Conservation (phyloP, 1,284 basidiomycete genomes). For the Inonotus obliquus region DNA sequence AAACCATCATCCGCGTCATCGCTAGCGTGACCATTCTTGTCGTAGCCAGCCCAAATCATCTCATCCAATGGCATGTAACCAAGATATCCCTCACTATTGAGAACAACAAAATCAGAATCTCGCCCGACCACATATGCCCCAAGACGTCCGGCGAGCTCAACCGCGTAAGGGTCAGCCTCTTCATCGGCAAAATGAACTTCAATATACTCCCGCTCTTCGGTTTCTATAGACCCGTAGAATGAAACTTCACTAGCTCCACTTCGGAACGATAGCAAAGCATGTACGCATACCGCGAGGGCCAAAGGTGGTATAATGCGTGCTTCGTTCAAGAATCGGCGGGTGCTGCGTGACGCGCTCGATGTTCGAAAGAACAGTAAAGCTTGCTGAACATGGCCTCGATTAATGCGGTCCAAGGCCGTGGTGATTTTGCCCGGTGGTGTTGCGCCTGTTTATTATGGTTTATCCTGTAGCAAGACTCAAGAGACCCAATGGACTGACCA, state of each 20-base stretch:
- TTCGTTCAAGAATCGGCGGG: slow-evolving; percentile 66
- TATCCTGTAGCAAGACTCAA: neutral
- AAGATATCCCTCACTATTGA: slow-evolving; percentile 65
- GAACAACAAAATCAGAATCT: slow-evolving; percentile 81
- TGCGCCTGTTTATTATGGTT: slow-evolving; percentile 46
- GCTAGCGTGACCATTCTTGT: slow-evolving; percentile 26
- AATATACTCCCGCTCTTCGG: slow-evolving; percentile 30
- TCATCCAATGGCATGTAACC: slow-evolving; percentile 83
- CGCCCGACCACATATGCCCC: slow-evolving; percentile 73
- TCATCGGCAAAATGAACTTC: slow-evolving; percentile 73
- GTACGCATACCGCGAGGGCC: slow-evolving; percentile 54
- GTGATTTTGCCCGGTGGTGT: slow-evolving; percentile 71
- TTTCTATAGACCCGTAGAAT: slow-evolving; percentile 13
- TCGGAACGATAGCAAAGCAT: slow-evolving; percentile 47
- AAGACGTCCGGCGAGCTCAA: slow-evolving; percentile 72
- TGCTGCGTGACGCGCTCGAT: slow-evolving; percentile 62
- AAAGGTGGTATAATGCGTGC: slow-evolving; percentile 77
- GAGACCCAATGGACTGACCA: slow-evolving; percentile 46
- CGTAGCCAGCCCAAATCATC: slow-evolving; percentile 58
- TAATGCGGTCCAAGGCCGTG: slow-evolving; percentile 58
- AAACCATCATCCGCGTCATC: slow-evolving; percentile 50
- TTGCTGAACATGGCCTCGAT: slow-evolving; percentile 54
- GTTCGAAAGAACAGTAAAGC: slow-evolving; percentile 83
- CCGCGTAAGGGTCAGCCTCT: slow-evolving; percentile 85
- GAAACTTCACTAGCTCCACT: slow-evolving; percentile 24